Evolutionary conservation across 2,329 filamentous ascomycete genomes (phyloP).

Genomic region (Polychaeton citri): DNA sequence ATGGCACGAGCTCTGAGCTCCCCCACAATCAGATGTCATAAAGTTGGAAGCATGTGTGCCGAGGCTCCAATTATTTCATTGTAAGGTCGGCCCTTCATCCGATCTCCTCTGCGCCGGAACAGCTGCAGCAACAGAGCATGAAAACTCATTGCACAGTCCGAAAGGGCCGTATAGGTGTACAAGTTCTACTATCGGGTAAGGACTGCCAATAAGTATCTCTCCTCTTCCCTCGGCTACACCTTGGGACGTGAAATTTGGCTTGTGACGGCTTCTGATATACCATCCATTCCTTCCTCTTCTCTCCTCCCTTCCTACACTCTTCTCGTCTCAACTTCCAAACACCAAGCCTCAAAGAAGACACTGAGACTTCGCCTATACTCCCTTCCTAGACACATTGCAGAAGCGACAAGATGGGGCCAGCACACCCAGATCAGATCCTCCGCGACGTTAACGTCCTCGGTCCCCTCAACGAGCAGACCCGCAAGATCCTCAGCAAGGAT

Average conservation of each 20-base stretch:
- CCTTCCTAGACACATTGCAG: neutral
- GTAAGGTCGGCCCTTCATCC: neutral
- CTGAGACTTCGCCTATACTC: neutral
- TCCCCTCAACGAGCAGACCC: slow-evolving; percentile 60
- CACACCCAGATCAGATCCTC: slow-evolving; percentile 52
- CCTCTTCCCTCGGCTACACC: neutral
- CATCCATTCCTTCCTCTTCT: neutral
- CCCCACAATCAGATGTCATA: neutral
- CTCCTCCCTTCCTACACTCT: neutral
- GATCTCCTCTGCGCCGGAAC: neutral
- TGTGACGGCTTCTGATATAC: neutral
- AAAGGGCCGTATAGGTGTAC: neutral
- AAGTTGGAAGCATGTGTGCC: neutral
- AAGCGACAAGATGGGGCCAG: slow-evolving; percentile 7
- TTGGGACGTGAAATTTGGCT: neutral
- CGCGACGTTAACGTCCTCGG: slow-evolving; percentile 82
- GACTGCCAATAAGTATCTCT: neutral
- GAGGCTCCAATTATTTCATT: neutral
- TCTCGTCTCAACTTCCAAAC: neutral
- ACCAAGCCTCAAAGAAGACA: neutral
- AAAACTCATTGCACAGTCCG: neutral
- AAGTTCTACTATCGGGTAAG: neutral
- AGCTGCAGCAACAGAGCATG: neutral
- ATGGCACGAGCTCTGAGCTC: too few relatives aligned
- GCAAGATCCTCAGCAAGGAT: slow-evolving; percentile 83